Evolutionary conservation across 2,329 filamentous ascomycete genomes (phyloP), one percentile per base, ranked within the genome.

Genomic region (Chrysoporthe austroafricana): DNA sequence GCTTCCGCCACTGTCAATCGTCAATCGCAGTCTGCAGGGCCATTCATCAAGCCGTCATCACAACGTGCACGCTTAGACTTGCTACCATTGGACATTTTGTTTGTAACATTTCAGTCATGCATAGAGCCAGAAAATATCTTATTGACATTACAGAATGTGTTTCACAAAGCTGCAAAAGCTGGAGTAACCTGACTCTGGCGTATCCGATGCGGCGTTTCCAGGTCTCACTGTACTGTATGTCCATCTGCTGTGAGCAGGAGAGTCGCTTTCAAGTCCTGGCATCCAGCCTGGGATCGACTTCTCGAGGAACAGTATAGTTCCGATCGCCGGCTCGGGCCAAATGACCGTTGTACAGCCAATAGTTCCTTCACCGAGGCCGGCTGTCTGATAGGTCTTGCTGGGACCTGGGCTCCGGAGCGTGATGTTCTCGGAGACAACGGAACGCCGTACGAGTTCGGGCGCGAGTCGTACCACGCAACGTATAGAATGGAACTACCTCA

Each of bases 11-110:
- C 26, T 26, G 26, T 26, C 26, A 26, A 26, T 26, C 18, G 21
- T 34, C 32, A 64, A 48, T 21, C 13, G 44, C 18, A 42, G 9
- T n/a, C n/a, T 56, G 58, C 64, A 42, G 48, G 26, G n/a, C 48
- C 39, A 62, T 18, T 66, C 42, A 57, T 39, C 34, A 32, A 16
- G 21, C 26, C 48, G 14, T 11, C 14, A 50, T 21, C 4, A 62
- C 58, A 62, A 62, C 64, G 50, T 57, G 64, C 52, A 26, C 50
- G 36, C n/a, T 48, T 39, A 26, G 26, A 39, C 42, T 32, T 62
- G 39, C 21, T 26, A 32, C 50, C 50, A 62, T 58, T 58, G 50
- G 50, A 58, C 32, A 44, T 62, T 14, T 42, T 7, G 8, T 8
- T 57, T 14, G 14, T 52, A 6, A 44, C 32, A 16, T 18, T 2